Evolutionary conservation across 2,329 filamentous ascomycete genomes (phyloP).

Genomic region (Pseudogymnoascus sp.): DNA sequence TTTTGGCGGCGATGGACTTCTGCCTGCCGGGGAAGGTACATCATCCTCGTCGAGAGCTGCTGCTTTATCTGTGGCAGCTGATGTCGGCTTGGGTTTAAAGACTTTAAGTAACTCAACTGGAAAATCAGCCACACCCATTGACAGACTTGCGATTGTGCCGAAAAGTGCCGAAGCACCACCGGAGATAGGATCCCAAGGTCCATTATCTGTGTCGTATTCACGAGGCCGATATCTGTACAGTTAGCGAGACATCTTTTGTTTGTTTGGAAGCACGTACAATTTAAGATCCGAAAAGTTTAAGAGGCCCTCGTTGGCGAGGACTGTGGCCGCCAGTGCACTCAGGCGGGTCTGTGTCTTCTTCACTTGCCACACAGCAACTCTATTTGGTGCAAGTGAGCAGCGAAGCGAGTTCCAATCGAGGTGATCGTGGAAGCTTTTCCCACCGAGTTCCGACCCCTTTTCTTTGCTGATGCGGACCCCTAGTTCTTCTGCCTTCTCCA

Average conservation of each 20-base stretch:
- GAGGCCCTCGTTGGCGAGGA: conserved; percentile 55
- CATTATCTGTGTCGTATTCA: conserved; percentile 71
- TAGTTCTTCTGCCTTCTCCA: conserved; percentile 39
- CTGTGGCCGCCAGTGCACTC: conserved; percentile 63
- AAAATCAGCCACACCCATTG: conserved; percentile 74
- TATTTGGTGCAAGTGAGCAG: conserved; percentile 59
- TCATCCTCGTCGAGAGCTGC: not conserved
- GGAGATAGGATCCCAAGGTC: conserved; percentile 71
- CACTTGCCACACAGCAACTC: conserved; percentile 67
- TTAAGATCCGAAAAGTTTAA: conserved; percentile 65
- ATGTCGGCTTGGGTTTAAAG: conserved; percentile 10
- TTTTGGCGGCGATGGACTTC: not conserved
- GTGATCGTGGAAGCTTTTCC: conserved; percentile 62
- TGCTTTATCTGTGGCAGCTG: not conserved
- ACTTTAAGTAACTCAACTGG: conserved; percentile 47
- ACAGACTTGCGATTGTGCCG: conserved; percentile 72
- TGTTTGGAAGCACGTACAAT: conserved; percentile 42
- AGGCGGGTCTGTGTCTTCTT: conserved; percentile 58
- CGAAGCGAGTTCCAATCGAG: conserved; percentile 57
- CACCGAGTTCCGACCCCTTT: conserved; percentile 52
- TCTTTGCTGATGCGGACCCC: conserved; percentile 60
- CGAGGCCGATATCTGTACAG: conserved; percentile 40
- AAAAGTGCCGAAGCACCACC: conserved; percentile 69
- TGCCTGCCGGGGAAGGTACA: not conserved
- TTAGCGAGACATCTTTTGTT: conserved; percentile 19